A percentile compares a stretch with the other conserved stretches of the same genome.
phyloP scores from a whole-genome alignment of 2,329 filamentous ascomycete species.

The Sarocladiaceae sp. region DNA sequence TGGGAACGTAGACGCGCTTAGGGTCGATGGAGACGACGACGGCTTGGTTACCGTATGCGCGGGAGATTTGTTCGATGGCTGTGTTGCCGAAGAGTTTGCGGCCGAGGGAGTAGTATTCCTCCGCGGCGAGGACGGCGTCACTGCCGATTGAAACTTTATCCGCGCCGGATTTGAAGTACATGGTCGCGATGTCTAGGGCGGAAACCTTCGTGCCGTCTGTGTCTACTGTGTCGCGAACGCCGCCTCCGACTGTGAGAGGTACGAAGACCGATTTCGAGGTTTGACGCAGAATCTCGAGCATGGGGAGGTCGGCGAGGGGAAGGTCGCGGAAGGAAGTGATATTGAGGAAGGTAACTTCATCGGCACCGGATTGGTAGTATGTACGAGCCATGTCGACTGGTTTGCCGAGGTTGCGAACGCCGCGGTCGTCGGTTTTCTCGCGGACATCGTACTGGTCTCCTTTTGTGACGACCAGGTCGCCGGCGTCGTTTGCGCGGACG shows the following conservation, averaged over 20 bases:
- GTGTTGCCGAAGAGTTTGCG: constrained; percentile 72
- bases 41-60: constrained; percentile 92
- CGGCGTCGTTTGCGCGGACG: constrained; percentile 88
- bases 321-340: constrained; percentile 98
- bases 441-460: constrained; percentile 98
- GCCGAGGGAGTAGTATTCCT: constrained; percentile 77
- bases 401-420: constrained; percentile 88
- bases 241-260: constrained; percentile 90
- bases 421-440: constrained; percentile 65
- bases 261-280: constrained; percentile 93
- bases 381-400: constrained; percentile 89
- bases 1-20: constrained; percentile 80
- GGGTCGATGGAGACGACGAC: constrained; percentile 96
- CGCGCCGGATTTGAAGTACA: constrained; percentile 96
- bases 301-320: constrained; percentile 84
- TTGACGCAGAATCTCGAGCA: constrained; percentile 87
- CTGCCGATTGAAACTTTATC: constrained; percentile 98
- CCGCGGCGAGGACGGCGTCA: constrained; percentile 88
- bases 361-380: constrained; percentile 95
- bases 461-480: constrained; percentile 95
- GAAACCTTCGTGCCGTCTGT: constrained; percentile 81
- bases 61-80: constrained; percentile 91
- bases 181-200: constrained; percentile 85
- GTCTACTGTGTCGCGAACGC: constrained; percentile 90
- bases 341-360: constrained; percentile 97